A percentile compares a stretch with the other conserved stretches of the same genome.
Evolutionary conservation across 495 filamentous ascomycete genomes (phyloP).

Genomic region (Extremus antarcticus): DNA sequence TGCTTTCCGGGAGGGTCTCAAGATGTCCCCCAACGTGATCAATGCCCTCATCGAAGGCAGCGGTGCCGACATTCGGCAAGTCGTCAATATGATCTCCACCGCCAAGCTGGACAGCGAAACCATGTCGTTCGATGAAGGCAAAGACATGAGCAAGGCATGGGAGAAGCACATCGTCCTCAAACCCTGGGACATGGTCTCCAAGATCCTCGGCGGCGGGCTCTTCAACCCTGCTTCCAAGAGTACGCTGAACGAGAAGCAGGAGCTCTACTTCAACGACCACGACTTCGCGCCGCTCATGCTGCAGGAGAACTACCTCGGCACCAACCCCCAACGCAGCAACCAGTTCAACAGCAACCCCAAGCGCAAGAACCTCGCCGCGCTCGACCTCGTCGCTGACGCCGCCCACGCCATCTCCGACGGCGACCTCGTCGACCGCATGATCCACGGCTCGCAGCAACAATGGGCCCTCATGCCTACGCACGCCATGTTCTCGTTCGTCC

Average conservation of each 20-base stretch:
- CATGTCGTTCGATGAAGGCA: conserved; percentile 72
- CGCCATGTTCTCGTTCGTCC: conserved; percentile 91
- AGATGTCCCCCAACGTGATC: conserved; percentile 74
- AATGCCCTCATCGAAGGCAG: conserved; percentile 92
- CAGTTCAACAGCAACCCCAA: conserved; percentile 41
- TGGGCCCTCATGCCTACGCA: conserved; percentile 98
- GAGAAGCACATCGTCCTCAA: conserved; percentile 94
- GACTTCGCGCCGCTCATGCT: conserved; percentile 96
- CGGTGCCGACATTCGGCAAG: conserved; percentile 88
- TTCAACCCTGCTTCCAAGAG: conserved; percentile 71
- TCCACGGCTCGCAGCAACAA: conserved; percentile 93
- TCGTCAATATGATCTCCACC: conserved; percentile 97
- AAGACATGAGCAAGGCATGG: conserved; percentile 93
- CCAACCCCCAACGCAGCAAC: conserved; percentile 54
- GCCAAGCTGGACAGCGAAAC: conserved; percentile 71
- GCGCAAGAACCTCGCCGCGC: conserved; percentile 61
- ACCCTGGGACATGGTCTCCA: conserved; percentile 94
- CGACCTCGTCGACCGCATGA: conserved; percentile 94
- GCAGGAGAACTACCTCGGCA: conserved; percentile 91
- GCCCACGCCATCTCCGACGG: conserved; percentile 95
- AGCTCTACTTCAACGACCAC: conserved; percentile 98
- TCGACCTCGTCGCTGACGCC: conserved; percentile 77
- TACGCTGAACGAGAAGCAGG: conserved; percentile 91
- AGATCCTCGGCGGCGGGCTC: conserved; percentile 78
- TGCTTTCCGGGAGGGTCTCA: conserved; percentile 81